Evolutionary conservation across 106 monocot species (phyloP).

Genomic region (Platanthera zijinensis): DNA sequence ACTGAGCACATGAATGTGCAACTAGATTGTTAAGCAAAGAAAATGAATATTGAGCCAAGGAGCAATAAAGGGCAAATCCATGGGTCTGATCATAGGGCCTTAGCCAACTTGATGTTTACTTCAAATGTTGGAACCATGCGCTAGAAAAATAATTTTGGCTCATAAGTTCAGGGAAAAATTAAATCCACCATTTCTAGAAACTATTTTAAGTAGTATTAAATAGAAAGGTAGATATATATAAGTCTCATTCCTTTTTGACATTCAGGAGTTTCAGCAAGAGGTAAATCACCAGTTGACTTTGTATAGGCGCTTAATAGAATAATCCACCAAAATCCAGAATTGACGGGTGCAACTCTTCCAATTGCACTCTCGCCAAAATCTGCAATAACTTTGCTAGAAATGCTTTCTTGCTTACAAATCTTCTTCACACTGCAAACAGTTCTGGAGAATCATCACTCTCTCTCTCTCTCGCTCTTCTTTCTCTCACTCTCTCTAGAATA

Average conservation of each 20-base stretch:
- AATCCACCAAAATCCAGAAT: conserved; percentile 98
- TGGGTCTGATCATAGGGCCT: too few relatives aligned
- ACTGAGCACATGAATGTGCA: too few relatives aligned
- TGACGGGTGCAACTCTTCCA: conserved; percentile 81
- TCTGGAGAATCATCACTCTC: too few relatives aligned
- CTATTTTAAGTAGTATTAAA: not conserved
- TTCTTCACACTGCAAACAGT: too few relatives aligned
- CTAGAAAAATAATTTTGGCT: not conserved
- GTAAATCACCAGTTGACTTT: conserved; percentile 70
- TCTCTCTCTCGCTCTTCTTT: too few relatives aligned
- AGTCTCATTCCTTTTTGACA: conserved; percentile 80
- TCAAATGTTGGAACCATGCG: not conserved
- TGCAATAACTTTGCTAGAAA: too few relatives aligned
- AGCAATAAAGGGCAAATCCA: too few relatives aligned
- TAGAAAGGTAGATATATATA: conserved; percentile 3
- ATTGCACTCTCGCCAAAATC: conserved; percentile 96
- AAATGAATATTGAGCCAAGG: too few relatives aligned
- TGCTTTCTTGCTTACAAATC: too few relatives aligned
- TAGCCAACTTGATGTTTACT: not conserved
- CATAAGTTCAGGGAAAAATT: not conserved
- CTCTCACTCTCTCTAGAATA: too few relatives aligned
- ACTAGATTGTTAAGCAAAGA: too few relatives aligned
- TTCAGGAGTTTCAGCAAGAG: conserved; percentile 61
- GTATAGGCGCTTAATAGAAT: conserved; percentile 78
- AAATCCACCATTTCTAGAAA: not conserved